A percentile compares a stretch with the other conserved stretches of the same genome.
Conservation (phyloP, 306 rosid species). For the Acacia crassicarpa region DNA sequence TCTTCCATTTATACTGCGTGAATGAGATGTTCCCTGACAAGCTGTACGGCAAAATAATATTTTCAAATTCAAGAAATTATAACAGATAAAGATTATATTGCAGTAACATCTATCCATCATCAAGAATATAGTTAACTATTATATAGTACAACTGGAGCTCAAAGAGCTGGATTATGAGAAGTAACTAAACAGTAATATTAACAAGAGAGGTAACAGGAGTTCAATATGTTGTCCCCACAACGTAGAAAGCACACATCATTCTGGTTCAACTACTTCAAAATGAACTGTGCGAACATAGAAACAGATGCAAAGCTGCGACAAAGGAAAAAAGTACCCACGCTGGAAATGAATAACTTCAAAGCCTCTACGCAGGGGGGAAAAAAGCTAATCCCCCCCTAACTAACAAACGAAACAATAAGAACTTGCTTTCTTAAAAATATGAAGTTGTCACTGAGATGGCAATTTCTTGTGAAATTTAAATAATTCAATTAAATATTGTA, state of each 20-base stretch:
- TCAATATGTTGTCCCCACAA: neutral
- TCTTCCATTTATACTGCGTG: slow-evolving; percentile 56
- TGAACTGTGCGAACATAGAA: neutral
- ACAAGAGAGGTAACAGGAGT: neutral
- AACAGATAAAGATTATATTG: slow-evolving; percentile 4
- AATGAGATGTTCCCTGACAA: slow-evolving; percentile 23
- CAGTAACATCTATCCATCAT: neutral
- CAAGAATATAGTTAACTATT: neutral
- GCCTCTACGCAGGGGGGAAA: neutral
- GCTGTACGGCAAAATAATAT: slow-evolving; percentile 9
- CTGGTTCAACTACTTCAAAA: slow-evolving; percentile 1
- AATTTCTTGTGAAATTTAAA: slow-evolving; percentile 11
- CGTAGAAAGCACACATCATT: neutral
- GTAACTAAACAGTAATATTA: slow-evolving; percentile 15
- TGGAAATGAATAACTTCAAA: neutral
- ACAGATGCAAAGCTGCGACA: neutral
- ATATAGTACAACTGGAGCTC: neutral
- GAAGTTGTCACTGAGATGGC: neutral
- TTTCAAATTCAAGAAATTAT: slow-evolving; percentile 18
- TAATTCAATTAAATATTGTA: neutral
- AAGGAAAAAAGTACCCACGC: neutral
- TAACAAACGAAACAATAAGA: neutral
- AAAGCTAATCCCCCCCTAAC: neutral
- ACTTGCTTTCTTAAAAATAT: neutral
- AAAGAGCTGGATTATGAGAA: neutral